A percentile compares a stretch with the other conserved stretches of the same genome.
Conservation (phyloP, 495 filamentous ascomycete genomes). For the Xylaria palmicola region DNA sequence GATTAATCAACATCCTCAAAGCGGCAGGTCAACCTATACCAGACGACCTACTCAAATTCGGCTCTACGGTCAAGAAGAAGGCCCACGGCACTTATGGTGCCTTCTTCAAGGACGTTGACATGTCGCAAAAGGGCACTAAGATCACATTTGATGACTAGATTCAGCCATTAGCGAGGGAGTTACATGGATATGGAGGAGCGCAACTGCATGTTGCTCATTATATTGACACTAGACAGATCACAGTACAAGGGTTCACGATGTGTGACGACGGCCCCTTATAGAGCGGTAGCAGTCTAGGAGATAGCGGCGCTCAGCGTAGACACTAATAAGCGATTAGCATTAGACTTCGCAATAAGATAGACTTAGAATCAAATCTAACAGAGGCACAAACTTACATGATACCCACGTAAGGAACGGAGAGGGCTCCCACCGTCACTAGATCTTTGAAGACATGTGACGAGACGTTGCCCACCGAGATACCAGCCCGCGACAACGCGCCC, state of each 20-base stretch:
- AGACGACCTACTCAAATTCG: conserved; percentile 85
- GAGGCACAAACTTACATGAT: conserved; percentile 55
- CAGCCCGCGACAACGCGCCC: conserved; percentile 26
- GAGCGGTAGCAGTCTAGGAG: conserved; percentile 49
- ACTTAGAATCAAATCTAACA: conserved; percentile 11
- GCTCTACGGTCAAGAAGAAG: conserved; percentile 99
- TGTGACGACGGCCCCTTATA: conserved; percentile 30
- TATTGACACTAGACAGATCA: no score
- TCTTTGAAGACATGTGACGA: conserved; percentile 40
- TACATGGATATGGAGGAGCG: not conserved
- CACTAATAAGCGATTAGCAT: conserved; percentile 39
- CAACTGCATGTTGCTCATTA: conserved; percentile 5
- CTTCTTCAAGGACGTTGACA: conserved; percentile 82
- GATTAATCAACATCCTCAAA: conserved; percentile 86
- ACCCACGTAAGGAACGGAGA: conserved; percentile 54
- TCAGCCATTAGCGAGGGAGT: conserved; percentile 8
- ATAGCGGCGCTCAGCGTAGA: conserved; percentile 60
- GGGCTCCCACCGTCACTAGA: conserved; percentile 48
- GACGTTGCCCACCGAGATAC: conserved; percentile 35
- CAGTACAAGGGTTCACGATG: not conserved
- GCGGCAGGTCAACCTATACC: conserved; percentile 86
- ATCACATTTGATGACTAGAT: conserved; percentile 80
- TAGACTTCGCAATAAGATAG: conserved; percentile 8
- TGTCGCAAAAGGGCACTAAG: conserved; percentile 80
- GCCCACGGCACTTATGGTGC: conserved; percentile 87